Percentiles rank a stretch among this genome's conserved stretches.
Evolutionary conservation across 805 yeast species (phyloP).

Genomic region (Sugiyamaella chiloensis): DNA sequence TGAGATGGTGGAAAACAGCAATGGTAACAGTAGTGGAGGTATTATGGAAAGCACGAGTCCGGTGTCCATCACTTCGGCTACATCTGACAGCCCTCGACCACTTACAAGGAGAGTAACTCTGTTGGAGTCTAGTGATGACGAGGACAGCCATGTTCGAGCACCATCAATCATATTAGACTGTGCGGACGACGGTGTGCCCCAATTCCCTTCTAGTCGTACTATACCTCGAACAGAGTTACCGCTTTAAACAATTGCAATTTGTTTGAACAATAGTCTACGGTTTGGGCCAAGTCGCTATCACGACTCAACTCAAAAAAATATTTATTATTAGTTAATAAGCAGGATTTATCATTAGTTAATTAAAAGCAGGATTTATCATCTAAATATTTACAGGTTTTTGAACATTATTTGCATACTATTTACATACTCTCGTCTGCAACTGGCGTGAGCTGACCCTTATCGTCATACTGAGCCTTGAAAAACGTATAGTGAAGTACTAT

Average conservation of each 20-base stretch:
- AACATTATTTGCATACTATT: no score
- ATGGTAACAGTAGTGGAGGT: no score
- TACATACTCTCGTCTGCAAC: conserved; percentile 16
- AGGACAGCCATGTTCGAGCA: conserved; percentile 3
- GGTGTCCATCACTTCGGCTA: neutral
- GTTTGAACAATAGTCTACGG: no score
- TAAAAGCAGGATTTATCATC: no score
- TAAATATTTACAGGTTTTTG: no score
- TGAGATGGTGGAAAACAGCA: neutral
- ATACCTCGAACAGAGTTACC: neutral
- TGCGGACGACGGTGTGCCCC: neutral
- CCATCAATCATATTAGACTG: neutral
- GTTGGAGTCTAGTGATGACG: conserved; percentile 17
- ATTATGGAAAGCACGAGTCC: neutral
- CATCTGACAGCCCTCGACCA: neutral
- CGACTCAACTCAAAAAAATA: no score
- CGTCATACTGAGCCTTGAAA: conserved; percentile 47
- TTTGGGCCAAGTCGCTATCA: conserved; percentile 1
- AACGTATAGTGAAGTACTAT: conserved; percentile 89
- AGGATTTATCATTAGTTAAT: no score
- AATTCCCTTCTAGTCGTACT: neutral
- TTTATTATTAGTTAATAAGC: neutral
- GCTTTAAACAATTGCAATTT: no score
- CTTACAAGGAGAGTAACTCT: conserved; percentile 12
- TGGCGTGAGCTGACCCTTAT: conserved; percentile 25